A percentile compares a stretch with the other conserved stretches of the same genome.
phyloP scores from a whole-genome alignment of 495 filamentous ascomycete species.

The Aspergillus olivimuriae region DNA sequence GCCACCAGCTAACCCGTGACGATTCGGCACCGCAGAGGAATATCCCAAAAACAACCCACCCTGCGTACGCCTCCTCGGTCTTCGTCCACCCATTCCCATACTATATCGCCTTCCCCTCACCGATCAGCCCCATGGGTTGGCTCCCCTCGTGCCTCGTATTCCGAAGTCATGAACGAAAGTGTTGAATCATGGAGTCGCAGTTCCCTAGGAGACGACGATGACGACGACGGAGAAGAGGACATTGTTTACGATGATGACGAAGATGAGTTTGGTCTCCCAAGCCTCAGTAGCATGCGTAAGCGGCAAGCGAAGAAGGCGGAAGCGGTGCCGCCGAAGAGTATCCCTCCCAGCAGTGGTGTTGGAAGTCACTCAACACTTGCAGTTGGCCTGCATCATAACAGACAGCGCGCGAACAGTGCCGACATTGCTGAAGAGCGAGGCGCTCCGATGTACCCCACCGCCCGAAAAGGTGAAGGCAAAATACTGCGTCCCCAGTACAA shows the following conservation, averaged over 20 bases:
- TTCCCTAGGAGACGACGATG: slow-evolving; percentile 23
- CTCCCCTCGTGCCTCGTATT: slow-evolving; percentile 65
- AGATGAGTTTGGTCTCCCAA: slow-evolving; percentile 91
- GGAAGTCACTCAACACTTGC: slow-evolving; percentile 26
- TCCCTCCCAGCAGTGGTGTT: slow-evolving; percentile 37
- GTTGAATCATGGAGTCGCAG: slow-evolving; percentile 72
- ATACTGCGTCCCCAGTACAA: slow-evolving; percentile 96
- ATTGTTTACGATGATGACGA: slow-evolving; percentile 80
- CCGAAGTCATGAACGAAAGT: slow-evolving; percentile 66
- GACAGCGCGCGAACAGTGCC: slow-evolving; percentile 63
- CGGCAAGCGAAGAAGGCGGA: slow-evolving; percentile 52
- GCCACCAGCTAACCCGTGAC: background rate
- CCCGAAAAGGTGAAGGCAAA: slow-evolving; percentile 85
- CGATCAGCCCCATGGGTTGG: slow-evolving; percentile 47
- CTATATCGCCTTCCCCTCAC: slow-evolving; percentile 48
- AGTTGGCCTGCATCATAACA: slow-evolving; percentile 26
- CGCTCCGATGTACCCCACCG: slow-evolving; percentile 78
- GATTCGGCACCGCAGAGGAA: slow-evolving; percentile 31
- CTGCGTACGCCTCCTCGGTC: slow-evolving; percentile 57
- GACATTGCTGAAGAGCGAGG: slow-evolving; percentile 89
- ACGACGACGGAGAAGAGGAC: slow-evolving; percentile 51
- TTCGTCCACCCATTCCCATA: slow-evolving; percentile 29
- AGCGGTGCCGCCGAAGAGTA: slow-evolving; percentile 33
- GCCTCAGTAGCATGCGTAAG: slow-evolving; percentile 78
- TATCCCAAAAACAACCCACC: slow-evolving; percentile 46